Evolutionary conservation across 75 land plant genomes (phyloP).

Genomic region (Pinus taeda): DNA sequence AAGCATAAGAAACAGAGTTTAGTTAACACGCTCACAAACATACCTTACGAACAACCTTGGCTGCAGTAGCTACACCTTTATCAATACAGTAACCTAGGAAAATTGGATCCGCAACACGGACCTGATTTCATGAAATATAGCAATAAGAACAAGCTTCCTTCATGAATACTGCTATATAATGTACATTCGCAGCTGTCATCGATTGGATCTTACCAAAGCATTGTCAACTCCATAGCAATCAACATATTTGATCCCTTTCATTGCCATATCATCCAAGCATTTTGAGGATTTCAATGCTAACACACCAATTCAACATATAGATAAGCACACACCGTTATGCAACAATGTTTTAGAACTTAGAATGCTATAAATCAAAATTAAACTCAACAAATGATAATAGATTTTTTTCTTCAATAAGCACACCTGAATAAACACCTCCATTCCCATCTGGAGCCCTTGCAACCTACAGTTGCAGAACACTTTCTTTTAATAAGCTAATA

Average conservation of each 20-base stretch:
- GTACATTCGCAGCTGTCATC: too few relatives aligned
- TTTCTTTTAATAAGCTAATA: not conserved
- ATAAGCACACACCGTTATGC: not conserved
- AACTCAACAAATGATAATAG: not conserved
- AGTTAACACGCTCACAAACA: not conserved
- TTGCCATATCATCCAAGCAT: constrained; percentile 82
- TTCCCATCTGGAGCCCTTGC: constrained; percentile 94
- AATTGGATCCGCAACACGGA: constrained; percentile 91
- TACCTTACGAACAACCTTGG: constrained; percentile 94
- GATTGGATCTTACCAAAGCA: constrained; percentile 53
- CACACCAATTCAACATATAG: not conserved
- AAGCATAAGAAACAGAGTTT: not conserved
- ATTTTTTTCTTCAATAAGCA: not conserved
- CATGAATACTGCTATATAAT: not conserved
- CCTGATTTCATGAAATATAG: constrained; percentile 43
- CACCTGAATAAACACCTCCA: constrained; percentile 93
- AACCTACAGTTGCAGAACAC: constrained; percentile 44
- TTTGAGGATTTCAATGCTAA: constrained; percentile 63
- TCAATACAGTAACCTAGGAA: constrained; percentile 88
- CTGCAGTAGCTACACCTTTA: constrained; percentile 75
- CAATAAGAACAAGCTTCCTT: not conserved
- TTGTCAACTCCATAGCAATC: constrained; percentile 94
- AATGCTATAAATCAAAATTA: not conserved
- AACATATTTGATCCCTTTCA: constrained; percentile 65
- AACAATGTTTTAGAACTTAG: not conserved